These are phyloP conservation scores for Brassica cretica DNA, from an alignment of 345 rosid genomes.

Conservation along the genomic window DNA sequence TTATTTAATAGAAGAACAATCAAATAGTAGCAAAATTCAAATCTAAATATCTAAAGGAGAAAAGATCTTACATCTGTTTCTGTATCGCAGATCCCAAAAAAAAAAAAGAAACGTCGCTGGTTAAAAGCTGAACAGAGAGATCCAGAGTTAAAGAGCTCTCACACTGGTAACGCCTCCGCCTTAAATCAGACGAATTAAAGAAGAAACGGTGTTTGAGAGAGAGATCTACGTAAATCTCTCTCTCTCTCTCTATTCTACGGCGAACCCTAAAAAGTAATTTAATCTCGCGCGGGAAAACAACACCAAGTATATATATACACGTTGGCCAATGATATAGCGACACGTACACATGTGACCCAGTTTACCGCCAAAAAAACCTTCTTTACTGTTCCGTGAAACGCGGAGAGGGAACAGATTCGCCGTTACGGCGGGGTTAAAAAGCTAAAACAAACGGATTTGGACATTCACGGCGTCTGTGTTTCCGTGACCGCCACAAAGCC, in stretches of 20 bases:
- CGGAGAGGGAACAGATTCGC: conserved; percentile 36
- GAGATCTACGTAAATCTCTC: conserved; percentile 25
- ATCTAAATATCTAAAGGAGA: background rate
- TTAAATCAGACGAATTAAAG: conserved; percentile 21
- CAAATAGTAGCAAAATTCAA: conserved; percentile 3
- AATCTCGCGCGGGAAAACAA: conserved; percentile 47
- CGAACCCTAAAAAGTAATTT: conserved; percentile 41
- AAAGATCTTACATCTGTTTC: conserved; percentile 25
- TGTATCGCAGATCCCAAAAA: conserved; percentile 30
- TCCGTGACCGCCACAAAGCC: conserved; percentile 35
- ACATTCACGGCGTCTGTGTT: conserved; percentile 23
- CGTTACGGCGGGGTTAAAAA: conserved; percentile 34
- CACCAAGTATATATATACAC: conserved; percentile 34
- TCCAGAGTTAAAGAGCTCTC: conserved; percentile 10
- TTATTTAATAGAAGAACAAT: background rate
- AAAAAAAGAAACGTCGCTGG: conserved; percentile 19
- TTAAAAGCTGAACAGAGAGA: conserved; percentile 24
- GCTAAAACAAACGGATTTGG: background rate
- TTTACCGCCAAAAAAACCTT: conserved; percentile 43
- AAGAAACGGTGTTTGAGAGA: background rate
- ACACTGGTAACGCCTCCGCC: background rate
- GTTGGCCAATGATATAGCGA: background rate
- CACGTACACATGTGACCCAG: conserved; percentile 35
- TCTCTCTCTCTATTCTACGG: conserved; percentile 14
- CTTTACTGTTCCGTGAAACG: conserved; percentile 38